These are phyloP conservation scores for Telfairia occidentalis DNA, from an alignment of 331 rosid genomes.

Conservation along the genomic window DNA sequence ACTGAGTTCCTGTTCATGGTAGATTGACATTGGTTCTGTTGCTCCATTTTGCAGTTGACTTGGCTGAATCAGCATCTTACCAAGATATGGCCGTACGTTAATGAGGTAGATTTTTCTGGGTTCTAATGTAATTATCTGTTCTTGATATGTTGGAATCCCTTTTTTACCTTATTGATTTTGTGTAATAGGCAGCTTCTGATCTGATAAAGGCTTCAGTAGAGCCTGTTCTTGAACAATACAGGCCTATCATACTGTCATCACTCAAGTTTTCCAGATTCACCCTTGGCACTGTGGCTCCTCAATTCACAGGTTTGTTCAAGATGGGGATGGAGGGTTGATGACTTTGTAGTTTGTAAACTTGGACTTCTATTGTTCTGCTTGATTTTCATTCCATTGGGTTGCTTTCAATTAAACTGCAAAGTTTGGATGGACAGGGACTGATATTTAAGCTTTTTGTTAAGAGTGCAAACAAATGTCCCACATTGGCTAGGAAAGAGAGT, in stretches of 20 bases:
- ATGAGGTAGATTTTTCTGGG: constrained; percentile 40
- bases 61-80: constrained; percentile 77
- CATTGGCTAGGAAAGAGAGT: too few relatives aligned
- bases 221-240: constrained; percentile 73
- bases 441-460: neutral
- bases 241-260: constrained; percentile 52
- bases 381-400: neutral
- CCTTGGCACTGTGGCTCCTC: constrained; percentile 93
- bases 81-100: constrained; percentile 92
- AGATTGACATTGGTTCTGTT: constrained; percentile 11
- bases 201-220: constrained; percentile 74
- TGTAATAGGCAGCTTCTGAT: constrained; percentile 82
- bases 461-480: too few relatives aligned
- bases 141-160: neutral
- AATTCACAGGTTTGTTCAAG: constrained; percentile 63
- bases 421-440: neutral
- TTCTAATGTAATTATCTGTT: neutral
- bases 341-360: neutral
- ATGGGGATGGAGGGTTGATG: neutral
- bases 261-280: constrained; percentile 83
- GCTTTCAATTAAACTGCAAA: neutral
- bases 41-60: constrained; percentile 33
- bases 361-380: neutral
- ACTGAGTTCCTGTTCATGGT: neutral
- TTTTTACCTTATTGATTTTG: neutral